These are phyloP conservation scores for Kockiozyma suomiensis DNA, from an alignment of 805 yeast genomes.

Conservation along the genomic window DNA sequence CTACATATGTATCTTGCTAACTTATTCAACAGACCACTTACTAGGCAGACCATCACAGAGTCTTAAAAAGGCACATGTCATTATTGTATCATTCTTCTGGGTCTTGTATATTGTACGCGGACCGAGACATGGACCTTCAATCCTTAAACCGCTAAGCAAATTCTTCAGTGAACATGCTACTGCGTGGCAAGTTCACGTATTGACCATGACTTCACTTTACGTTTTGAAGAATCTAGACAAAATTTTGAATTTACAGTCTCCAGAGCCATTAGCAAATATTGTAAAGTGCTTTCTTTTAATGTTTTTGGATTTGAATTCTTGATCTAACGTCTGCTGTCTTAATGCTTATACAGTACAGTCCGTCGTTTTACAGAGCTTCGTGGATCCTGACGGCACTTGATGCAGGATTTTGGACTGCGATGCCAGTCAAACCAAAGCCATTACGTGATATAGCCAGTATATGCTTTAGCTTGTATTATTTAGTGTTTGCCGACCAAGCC, in stretches of 20 bases:
- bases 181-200: constrained; percentile 40
- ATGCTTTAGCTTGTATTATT: constrained; percentile 37
- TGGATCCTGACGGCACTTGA: constrained; percentile 41
- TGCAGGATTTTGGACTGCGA: constrained; percentile 43
- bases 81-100: constrained; percentile 37
- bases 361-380: constrained; percentile 38
- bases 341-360: constrained; percentile 32
- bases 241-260: constrained; percentile 37
- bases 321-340: too few species aligned
- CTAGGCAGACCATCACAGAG: constrained; percentile 39
- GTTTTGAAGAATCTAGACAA: constrained; percentile 40
- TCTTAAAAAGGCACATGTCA: constrained; percentile 37
- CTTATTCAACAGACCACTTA: constrained; percentile 32
- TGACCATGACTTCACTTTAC: constrained; percentile 39
- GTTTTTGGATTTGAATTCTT: too few species aligned
- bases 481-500: constrained; percentile 41
- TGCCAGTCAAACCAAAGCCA: constrained; percentile 35
- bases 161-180: constrained; percentile 33
- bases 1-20: not conserved
- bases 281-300: constrained; percentile 1
- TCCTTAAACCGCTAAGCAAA: constrained; percentile 26
- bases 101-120: constrained; percentile 35
- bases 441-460: constrained; percentile 37
- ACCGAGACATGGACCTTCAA: constrained; percentile 39
- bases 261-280: constrained; percentile 37